These are phyloP conservation scores for Rutstroemia sp. DNA, from an alignment of 2,329 filamentous ascomycete species.

Conservation along the genomic window DNA sequence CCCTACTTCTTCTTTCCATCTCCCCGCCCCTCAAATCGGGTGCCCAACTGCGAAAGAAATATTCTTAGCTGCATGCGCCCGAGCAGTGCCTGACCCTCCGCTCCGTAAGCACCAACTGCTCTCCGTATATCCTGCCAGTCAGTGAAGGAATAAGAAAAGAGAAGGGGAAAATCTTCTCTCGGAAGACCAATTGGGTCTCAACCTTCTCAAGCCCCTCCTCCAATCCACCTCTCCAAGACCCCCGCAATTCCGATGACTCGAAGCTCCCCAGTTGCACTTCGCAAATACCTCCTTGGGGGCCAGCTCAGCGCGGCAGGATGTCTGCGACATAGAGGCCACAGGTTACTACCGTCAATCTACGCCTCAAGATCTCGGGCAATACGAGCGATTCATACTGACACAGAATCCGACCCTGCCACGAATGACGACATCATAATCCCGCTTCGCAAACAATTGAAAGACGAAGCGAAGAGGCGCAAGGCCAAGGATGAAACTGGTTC, in stretches of 20 bases:
- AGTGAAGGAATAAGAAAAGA: background rate
- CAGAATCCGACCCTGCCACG: slow-evolving; percentile 6
- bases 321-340: slow-evolving; percentile 16
- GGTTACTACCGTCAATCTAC: slow-evolving; percentile 10
- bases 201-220: background rate
- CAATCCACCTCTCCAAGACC: background rate
- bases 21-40: slow-evolving; percentile 16
- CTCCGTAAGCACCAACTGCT: background rate
- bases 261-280: slow-evolving; percentile 21
- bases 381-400: slow-evolving; percentile 11
- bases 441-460: slow-evolving; percentile 65
- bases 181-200: background rate
- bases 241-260: slow-evolving; percentile 22
- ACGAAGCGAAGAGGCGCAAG: slow-evolving; percentile 50
- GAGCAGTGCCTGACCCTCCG: background rate
- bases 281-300: slow-evolving; percentile 28
- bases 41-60: background rate
- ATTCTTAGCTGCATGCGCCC: slow-evolving; percentile 12
- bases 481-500: slow-evolving; percentile 26
- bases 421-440: slow-evolving; percentile 32
- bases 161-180: background rate
- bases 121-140: background rate
- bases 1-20: background rate
- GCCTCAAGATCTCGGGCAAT: slow-evolving; percentile 12
- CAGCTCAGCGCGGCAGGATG: slow-evolving; percentile 22